phyloP scores from a whole-genome alignment of 1,139 yeast genomes.

The Yamadazyma mexicana region DNA sequence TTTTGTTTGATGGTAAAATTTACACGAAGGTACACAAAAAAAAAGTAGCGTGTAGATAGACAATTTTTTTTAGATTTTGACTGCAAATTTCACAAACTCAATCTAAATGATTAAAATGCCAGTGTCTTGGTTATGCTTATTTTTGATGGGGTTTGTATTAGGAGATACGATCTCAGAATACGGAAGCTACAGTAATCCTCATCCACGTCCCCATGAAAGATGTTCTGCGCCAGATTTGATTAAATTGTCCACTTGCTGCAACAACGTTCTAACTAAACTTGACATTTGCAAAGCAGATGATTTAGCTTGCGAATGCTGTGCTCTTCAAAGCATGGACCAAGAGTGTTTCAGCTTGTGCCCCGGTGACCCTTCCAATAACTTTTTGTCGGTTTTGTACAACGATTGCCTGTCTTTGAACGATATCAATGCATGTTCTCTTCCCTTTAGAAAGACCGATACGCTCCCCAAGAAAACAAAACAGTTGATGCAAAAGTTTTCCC shows the following conservation, averaged over 20 bases:
- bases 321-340: constrained; percentile 46
- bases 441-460: constrained; percentile 41
- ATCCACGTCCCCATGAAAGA: constrained; percentile 37
- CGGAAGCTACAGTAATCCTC: constrained; percentile 49
- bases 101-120: not conserved
- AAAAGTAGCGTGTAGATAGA: too few relatives aligned
- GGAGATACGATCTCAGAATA: constrained; percentile 19
- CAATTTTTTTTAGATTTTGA: too few relatives aligned
- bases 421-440: constrained; percentile 51
- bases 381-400: constrained; percentile 42
- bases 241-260: constrained; percentile 44
- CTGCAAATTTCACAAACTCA: constrained; percentile 1
- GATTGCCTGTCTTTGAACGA: constrained; percentile 50
- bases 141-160: not conserved
- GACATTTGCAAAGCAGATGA: constrained; percentile 54
- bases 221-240: constrained; percentile 46
- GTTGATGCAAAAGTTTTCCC: not conserved
- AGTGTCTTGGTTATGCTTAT: not conserved
- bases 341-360: constrained; percentile 51
- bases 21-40: too few relatives aligned
- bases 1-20: too few relatives aligned
- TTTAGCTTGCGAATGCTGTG: constrained; percentile 57
- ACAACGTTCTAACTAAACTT: constrained; percentile 42
- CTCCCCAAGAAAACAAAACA: constrained; percentile 2
- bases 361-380: constrained; percentile 47